These are phyloP conservation scores for Nicotiana attenuata DNA, from an alignment of 257 asterid species.

Conservation along the genomic window DNA sequence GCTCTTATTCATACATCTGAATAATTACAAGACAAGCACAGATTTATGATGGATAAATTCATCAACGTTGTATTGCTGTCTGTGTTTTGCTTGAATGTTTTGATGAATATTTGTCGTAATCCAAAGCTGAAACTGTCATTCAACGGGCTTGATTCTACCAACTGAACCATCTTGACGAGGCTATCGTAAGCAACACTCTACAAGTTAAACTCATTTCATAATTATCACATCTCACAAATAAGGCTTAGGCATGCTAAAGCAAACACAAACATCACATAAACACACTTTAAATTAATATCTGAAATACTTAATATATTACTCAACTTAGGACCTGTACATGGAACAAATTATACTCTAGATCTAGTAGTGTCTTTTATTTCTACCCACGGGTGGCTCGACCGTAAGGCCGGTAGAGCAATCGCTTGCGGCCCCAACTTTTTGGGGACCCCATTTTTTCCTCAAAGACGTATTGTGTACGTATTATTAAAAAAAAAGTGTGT, in stretches of 20 bases:
- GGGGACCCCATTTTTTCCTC: too few relatives aligned
- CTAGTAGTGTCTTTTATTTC: too few relatives aligned
- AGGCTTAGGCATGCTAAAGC: not conserved
- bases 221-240: not conserved
- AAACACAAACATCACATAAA: not conserved
- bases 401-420: too few relatives aligned
- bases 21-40: too few relatives aligned
- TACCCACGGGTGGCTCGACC: too few relatives aligned
- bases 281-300: too few relatives aligned
- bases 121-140: not conserved
- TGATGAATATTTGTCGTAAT: not conserved
- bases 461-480: too few relatives aligned
- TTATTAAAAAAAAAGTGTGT: too few relatives aligned
- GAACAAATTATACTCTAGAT: too few relatives aligned
- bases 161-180: not conserved
- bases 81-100: not conserved
- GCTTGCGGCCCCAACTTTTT: too few relatives aligned
- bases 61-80: not conserved
- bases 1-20: not conserved
- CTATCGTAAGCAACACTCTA: not conserved
- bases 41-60: too few relatives aligned
- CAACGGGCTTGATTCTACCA: not conserved
- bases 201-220: not conserved
- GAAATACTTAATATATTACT: not conserved
- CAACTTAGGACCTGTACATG: too few relatives aligned